These are phyloP conservation scores for Liriodendron chinense DNA, from an alignment of 164 flowering plant species.

Conservation along the genomic window DNA sequence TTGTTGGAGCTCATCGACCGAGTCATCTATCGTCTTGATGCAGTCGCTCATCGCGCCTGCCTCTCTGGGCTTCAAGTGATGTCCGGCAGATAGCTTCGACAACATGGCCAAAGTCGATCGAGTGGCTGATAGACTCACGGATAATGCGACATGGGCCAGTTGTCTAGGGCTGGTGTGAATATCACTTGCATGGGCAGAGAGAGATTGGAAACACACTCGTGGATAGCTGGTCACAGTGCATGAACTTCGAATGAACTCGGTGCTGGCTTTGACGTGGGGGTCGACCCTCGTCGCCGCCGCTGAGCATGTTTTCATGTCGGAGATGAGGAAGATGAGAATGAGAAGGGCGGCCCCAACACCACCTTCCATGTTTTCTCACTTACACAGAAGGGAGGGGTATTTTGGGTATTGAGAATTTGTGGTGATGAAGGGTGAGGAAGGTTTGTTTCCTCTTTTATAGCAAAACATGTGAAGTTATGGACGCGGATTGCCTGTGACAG, in stretches of 20 bases:
- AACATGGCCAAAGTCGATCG: conserved; percentile 24
- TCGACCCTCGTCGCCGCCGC: background rate
- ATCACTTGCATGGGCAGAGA: conserved; percentile 33
- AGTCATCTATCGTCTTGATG: conserved; percentile 39
- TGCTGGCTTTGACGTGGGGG: conserved; percentile 6
- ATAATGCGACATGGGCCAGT: conserved; percentile 37
- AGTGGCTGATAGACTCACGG: conserved; percentile 25
- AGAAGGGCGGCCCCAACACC: background rate
- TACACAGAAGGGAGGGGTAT: background rate
- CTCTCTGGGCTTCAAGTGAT: conserved; percentile 4
- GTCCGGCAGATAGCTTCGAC: conserved; percentile 14
- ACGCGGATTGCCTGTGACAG: no score
- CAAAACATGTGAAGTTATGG: background rate
- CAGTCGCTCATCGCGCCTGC: conserved; percentile 45
- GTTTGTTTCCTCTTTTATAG: background rate
- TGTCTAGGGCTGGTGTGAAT: conserved; percentile 32
- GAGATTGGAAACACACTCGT: conserved; percentile 34
- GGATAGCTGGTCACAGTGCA: conserved; percentile 43
- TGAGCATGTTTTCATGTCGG: background rate
- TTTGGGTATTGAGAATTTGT: background rate
- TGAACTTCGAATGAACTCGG: conserved; percentile 37
- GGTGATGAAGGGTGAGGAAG: no score
- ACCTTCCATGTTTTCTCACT: background rate
- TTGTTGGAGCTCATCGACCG: conserved; percentile 42
- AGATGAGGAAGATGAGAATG: background rate